A percentile compares a stretch with the other conserved stretches of the same genome.
Conservation (phyloP, 1,139 yeast species). For the Candida sojae region DNA sequence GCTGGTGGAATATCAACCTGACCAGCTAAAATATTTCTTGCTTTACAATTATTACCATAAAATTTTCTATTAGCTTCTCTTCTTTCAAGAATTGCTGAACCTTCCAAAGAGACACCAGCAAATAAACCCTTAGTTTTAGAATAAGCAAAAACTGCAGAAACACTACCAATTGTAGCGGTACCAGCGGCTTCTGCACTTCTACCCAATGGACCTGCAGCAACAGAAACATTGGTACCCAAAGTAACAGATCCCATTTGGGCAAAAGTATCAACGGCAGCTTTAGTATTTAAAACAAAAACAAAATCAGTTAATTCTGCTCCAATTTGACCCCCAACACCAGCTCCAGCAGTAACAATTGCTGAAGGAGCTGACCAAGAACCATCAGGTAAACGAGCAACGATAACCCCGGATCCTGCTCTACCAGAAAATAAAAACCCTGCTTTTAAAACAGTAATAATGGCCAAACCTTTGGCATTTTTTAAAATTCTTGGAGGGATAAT, state of each 20-base stretch:
- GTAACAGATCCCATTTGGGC: constrained; percentile 95
- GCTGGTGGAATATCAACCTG: constrained; percentile 91
- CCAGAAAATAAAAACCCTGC: constrained; percentile 97
- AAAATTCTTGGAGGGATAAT: constrained; percentile 89
- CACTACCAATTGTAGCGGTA: constrained; percentile 83
- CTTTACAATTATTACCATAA: constrained; percentile 85
- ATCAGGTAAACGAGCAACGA: constrained; percentile 91
- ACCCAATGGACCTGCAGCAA: constrained; percentile 98
- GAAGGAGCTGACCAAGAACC: constrained; percentile 99
- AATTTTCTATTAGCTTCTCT: constrained; percentile 96
- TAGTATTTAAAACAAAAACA: constrained; percentile 85
- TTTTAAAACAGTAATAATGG: constrained; percentile 85
- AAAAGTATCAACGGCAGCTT: constrained; percentile 89
- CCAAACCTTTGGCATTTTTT: constrained; percentile 90
- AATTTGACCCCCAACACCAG: constrained; percentile 97
- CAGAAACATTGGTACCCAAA: constrained; percentile 90
- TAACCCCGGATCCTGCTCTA: constrained; percentile 95
- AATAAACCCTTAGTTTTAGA: constrained; percentile 95
- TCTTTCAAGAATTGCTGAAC: constrained; percentile 92
- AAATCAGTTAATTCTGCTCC: constrained; percentile 97
- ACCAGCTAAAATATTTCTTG: constrained; percentile 80
- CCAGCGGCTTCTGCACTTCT: constrained; percentile 99
- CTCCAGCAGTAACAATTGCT: constrained; percentile 95
- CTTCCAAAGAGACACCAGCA: constrained; percentile 97
- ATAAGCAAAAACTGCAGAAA: constrained; percentile 90